A percentile compares a stretch with the other conserved stretches of the same genome.
These are phyloP conservation scores for Aspergillus sojae DNA, from an alignment of 2,329 filamentous ascomycete species.

Conservation along the genomic window DNA sequence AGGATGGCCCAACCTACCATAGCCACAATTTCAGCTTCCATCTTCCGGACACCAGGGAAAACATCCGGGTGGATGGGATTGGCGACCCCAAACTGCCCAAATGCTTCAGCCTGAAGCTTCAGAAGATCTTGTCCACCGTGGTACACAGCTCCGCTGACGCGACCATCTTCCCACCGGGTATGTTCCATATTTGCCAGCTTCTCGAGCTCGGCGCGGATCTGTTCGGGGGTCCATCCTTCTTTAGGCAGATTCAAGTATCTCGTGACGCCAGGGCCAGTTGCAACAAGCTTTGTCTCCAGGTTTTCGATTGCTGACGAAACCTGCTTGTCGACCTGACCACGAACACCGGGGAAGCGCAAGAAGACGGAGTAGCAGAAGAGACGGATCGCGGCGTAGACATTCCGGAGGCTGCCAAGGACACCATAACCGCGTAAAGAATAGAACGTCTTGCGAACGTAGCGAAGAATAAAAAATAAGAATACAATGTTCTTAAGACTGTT, in stretches of 20 bases:
- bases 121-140: slow-evolving; percentile 84
- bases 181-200: slow-evolving; percentile 84
- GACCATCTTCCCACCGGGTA: slow-evolving; percentile 94
- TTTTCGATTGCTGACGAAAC: slow-evolving; percentile 78
- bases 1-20: slow-evolving; percentile 66
- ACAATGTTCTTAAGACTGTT: slow-evolving; percentile 79
- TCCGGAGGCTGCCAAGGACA: slow-evolving; percentile 73
- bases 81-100: slow-evolving; percentile 88
- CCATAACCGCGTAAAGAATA: slow-evolving; percentile 90
- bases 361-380: slow-evolving; percentile 82
- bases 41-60: slow-evolving; percentile 96
- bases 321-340: slow-evolving; percentile 81
- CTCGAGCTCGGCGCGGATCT: slow-evolving; percentile 76
- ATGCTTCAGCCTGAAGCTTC: slow-evolving; percentile 86
- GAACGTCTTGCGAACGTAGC: slow-evolving; percentile 77
- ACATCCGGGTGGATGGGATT: slow-evolving; percentile 98
- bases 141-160: slow-evolving; percentile 92
- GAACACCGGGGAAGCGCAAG: slow-evolving; percentile 82
- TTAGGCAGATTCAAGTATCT: slow-evolving; percentile 77
- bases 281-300: slow-evolving; percentile 80
- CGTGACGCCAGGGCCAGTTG: slow-evolving; percentile 68
- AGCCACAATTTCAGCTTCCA: slow-evolving; percentile 96
- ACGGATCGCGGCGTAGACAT: slow-evolving; percentile 72
- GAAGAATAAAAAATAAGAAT: slow-evolving; percentile 84
- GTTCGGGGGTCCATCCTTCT: slow-evolving; percentile 79